A percentile compares a stretch with the other conserved stretches of the same genome.
phyloP scores from a whole-genome alignment of 495 filamentous ascomycete genomes.

The Penicillium lividum region DNA sequence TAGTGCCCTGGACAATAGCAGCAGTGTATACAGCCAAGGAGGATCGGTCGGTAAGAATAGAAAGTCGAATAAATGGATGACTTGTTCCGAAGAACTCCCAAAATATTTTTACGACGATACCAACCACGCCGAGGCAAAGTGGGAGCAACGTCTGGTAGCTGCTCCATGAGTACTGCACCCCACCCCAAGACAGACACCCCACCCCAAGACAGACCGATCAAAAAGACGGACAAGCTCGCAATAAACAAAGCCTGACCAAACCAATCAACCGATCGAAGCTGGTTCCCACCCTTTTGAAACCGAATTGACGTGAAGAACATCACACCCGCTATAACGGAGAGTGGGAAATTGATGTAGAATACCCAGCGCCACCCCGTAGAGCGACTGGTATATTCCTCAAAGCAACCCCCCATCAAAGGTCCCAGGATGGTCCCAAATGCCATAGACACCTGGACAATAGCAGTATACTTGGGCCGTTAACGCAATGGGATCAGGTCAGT shows the following conservation, averaged over 20 bases:
- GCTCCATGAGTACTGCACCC: slow-evolving; percentile 52
- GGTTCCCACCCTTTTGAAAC: slow-evolving; percentile 10
- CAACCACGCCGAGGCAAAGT: slow-evolving; percentile 41
- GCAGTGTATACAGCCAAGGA: background rate
- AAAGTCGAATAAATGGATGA: slow-evolving; percentile 21
- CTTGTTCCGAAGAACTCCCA: slow-evolving; percentile 48
- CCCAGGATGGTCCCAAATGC: slow-evolving; percentile 31
- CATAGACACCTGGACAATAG: slow-evolving; percentile 19
- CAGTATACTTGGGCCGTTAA: slow-evolving; percentile 26
- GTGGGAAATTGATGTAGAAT: slow-evolving; percentile 29
- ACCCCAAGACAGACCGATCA: slow-evolving; percentile 59
- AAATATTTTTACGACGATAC: slow-evolving; percentile 28
- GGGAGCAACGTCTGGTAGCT: slow-evolving; percentile 48
- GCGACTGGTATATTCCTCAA: slow-evolving; percentile 15
- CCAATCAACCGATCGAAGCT: slow-evolving; percentile 36
- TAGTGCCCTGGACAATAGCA: slow-evolving; percentile 1
- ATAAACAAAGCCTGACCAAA: slow-evolving; percentile 46
- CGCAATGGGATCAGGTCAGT: slow-evolving; percentile 38
- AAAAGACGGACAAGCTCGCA: slow-evolving; percentile 37
- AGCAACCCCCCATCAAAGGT: slow-evolving; percentile 31
- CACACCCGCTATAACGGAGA: slow-evolving; percentile 19
- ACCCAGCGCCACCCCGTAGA: slow-evolving; percentile 33
- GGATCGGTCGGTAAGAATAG: background rate
- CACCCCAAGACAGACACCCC: slow-evolving; percentile 59
- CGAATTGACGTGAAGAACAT: slow-evolving; percentile 17